Base-by-base conservation (phyloP, 192 early-diverging fungal species). In the Diversispora epigaea region DNA sequence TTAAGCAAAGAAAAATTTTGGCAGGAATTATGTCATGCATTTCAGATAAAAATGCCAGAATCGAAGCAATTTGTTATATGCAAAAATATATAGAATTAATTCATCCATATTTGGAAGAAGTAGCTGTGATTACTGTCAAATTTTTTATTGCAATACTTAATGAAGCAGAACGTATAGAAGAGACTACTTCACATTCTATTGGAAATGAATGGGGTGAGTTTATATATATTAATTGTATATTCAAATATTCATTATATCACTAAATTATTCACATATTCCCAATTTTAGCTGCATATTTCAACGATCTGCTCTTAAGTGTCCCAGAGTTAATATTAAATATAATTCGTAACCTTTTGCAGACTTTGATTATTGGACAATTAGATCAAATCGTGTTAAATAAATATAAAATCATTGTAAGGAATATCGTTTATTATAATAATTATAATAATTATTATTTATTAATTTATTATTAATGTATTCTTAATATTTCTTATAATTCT, bases 21-120 rank as follows among this genome's bases (percentile, higher is more conserved):
- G 14, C 52, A 11, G 40, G 44, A 11, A 22, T 71, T 41, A 15
- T 54, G 7, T 71, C 69, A 39, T 39, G 19, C 10, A 25, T 41
- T 21, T 56, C 45, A 43, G 68, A 71, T 41, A 17, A 44, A 41
- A 54, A 71, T 17, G 19, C 17, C 10, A 32, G 69, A 11, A 55
- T 54, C 39, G 52, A 71, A 43, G 54, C 40, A 21, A 40, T 71
- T 44, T n/a, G 57, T 44, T 57, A 41, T 57, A 57, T 71, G 17
- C 40, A 54, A 54, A 55, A 41, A 40, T 71, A 25, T 71, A 54
- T 40, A 43, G 55, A 71, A 3, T n/a, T 71, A 19, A 54, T 71
- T 21, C 50, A 44, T 6, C 17, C 55, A 39, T 21, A n/a, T 56
- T 22, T 10, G 3, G 11, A 19, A 2, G 69, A 71, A 56, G 11